Evolutionary conservation across 257 asterid species (phyloP).

Genomic region (Plantago ovata): DNA sequence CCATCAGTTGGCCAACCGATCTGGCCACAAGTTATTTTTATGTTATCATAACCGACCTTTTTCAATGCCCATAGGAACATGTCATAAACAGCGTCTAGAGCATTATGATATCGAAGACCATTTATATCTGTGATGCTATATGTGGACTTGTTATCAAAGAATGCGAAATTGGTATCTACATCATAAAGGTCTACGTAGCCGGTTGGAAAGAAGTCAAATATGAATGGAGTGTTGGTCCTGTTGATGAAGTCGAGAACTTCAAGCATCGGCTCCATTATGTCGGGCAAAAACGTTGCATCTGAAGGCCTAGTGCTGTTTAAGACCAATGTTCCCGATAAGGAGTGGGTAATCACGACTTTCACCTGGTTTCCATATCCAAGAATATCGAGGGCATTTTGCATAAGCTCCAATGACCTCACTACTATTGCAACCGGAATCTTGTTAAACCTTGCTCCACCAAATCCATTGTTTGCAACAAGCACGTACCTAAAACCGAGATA

Average conservation of each 20-base stretch:
- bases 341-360: conserved; percentile 42
- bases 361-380: neutral
- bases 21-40: conserved; percentile 40
- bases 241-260: conserved; percentile 34
- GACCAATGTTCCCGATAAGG: conserved; percentile 21
- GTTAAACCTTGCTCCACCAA: neutral
- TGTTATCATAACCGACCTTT: conserved; percentile 42
- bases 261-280: conserved; percentile 37
- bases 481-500: neutral
- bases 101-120: conserved; percentile 37
- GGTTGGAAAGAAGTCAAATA: conserved; percentile 40
- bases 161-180: conserved; percentile 38
- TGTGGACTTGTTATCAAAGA: conserved; percentile 31
- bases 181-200: conserved; percentile 25
- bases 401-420: neutral
- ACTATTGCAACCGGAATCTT: neutral
- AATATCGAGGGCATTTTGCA: neutral
- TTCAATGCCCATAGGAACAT: conserved; percentile 38
- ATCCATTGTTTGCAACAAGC: neutral
- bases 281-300: conserved; percentile 47
- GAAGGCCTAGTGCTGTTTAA: conserved; percentile 17
- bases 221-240: conserved; percentile 40
- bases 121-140: conserved; percentile 23
- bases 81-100: conserved; percentile 48
- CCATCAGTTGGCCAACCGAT: conserved; percentile 63